phyloP scores from a whole-genome alignment of 352 stramenopile species.

The Thalassiosira mediterranea region DNA sequence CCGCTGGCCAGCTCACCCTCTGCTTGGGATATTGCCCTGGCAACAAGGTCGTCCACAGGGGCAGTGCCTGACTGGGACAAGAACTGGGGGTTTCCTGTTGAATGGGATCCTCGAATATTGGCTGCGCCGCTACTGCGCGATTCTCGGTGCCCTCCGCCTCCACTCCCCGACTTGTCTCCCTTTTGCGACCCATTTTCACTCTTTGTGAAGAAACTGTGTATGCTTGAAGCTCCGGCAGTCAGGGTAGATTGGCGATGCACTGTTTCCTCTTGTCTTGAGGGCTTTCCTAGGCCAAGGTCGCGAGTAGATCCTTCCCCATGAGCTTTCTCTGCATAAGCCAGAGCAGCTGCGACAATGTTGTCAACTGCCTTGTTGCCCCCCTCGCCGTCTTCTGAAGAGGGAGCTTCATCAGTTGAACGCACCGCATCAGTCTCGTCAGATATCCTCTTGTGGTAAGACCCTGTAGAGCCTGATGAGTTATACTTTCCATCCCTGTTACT shows the following conservation, averaged over 20 bases:
- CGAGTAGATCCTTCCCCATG: no score
- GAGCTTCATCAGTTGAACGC: conserved; percentile 8
- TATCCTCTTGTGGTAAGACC: conserved; percentile 7
- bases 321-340: conserved; percentile 47
- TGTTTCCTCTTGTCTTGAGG: no score
- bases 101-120: background rate
- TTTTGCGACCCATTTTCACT: no score
- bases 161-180: no score
- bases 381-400: conserved; percentile 7
- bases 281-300: no score
- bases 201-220: no score
- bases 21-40: background rate
- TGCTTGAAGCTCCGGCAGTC: no score
- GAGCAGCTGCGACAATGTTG: conserved; percentile 42
- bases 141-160: no score
- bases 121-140: no score
- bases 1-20: background rate
- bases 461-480: background rate
- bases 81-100: background rate
- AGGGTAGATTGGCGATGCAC: no score
- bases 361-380: conserved; percentile 24
- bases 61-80: background rate
- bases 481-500: background rate
- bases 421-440: conserved; percentile 19
- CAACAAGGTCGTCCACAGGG: background rate